phyloP scores from a whole-genome alignment of 306 rosid species.

The Castanea crenata region DNA sequence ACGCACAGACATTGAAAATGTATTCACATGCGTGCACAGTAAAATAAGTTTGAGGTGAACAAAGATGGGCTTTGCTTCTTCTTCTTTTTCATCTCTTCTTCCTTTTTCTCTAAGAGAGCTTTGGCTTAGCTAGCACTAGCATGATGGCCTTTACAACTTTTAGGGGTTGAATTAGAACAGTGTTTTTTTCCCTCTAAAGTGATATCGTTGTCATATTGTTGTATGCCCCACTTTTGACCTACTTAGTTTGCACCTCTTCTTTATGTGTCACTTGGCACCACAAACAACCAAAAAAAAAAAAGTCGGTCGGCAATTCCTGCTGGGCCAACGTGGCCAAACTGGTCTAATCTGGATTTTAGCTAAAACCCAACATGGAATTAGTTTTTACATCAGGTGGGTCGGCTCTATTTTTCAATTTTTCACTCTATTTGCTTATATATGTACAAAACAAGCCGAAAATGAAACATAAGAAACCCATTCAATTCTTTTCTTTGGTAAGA shows the following conservation, averaged over 20 bases:
- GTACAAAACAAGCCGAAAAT: background rate
- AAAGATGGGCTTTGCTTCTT: background rate
- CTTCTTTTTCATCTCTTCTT: no score
- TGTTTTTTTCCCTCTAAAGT: constrained; percentile 1
- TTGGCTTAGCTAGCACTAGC: background rate
- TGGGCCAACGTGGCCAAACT: constrained; percentile 34
- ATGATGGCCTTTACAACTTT: background rate
- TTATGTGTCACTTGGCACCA: constrained; percentile 32
- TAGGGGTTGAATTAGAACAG: background rate
- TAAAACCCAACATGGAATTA: background rate
- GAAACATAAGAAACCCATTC: no score
- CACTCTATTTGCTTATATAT: background rate
- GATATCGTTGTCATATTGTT: constrained; percentile 25
- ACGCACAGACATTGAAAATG: background rate
- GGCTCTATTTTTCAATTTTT: background rate
- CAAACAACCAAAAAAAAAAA: constrained; percentile 24
- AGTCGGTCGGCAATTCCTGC: constrained; percentile 28
- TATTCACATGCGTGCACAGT: background rate
- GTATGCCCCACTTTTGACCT: constrained; percentile 28
- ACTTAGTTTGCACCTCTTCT: constrained; percentile 5
- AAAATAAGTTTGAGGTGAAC: background rate
- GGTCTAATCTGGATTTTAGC: constrained; percentile 7
- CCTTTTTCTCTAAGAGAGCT: background rate
- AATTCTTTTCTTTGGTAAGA: background rate
- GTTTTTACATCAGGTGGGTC: constrained; percentile 20